A percentile compares a stretch with the other conserved stretches of the same genome.
phyloP scores from a whole-genome alignment of 345 rosid genomes.

The Melaleuca alternifolia region DNA sequence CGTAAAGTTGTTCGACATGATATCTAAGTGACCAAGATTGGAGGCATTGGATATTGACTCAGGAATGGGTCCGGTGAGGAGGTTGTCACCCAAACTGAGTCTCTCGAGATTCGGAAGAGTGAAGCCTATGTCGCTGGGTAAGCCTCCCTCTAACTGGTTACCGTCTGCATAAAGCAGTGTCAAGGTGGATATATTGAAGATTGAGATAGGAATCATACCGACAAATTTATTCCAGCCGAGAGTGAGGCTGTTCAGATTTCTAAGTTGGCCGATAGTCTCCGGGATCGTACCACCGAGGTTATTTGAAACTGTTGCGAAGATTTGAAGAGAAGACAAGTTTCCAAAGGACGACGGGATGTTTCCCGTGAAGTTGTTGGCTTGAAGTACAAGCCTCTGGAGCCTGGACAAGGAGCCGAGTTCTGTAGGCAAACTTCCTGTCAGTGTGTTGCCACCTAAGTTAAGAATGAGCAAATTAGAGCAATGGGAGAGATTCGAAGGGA shows the following conservation, averaged over 20 bases:
- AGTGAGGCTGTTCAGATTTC: rapidly evolving
- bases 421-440: not conserved
- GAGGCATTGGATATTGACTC: no score
- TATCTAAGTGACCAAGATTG: no score
- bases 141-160: conserved; percentile 6
- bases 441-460: rapidly evolving
- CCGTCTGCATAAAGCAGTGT: rapidly evolving
- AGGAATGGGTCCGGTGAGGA: not conserved
- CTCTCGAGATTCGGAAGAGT: not conserved
- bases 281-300: not conserved
- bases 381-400: not conserved
- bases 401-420: not conserved
- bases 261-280: not conserved
- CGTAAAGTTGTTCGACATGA: no score
- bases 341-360: not conserved
- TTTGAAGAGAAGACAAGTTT: not conserved
- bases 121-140: conserved; percentile 2
- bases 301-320: rapidly evolving
- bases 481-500: not conserved
- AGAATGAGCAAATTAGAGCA: not conserved
- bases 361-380: not conserved
- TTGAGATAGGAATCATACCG: not conserved
- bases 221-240: not conserved
- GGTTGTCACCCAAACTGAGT: rapidly evolving
- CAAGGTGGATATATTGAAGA: not conserved